These are phyloP conservation scores for Fusarium coicis DNA, from an alignment of 2,329 filamentous ascomycete species.

Conservation along the genomic window DNA sequence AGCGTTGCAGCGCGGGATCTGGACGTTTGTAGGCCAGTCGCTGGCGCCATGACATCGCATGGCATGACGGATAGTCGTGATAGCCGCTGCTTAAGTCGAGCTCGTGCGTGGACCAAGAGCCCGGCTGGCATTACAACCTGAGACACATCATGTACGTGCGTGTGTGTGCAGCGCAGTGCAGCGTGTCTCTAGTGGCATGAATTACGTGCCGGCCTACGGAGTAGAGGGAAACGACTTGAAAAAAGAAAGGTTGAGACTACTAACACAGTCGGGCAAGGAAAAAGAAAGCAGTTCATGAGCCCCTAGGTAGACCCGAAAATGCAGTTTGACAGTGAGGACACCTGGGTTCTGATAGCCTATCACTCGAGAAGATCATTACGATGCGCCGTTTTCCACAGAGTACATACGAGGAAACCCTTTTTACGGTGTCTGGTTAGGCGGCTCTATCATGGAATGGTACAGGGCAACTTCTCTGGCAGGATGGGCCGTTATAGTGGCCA, in stretches of 20 bases:
- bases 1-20: conserved; percentile 30
- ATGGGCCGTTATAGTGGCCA: not conserved
- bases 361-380: not conserved
- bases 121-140: conserved; percentile 19
- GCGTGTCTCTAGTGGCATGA: conserved; percentile 5
- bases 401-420: too few species aligned
- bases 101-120: conserved; percentile 6
- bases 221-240: conserved; percentile 5
- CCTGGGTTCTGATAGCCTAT: not conserved
- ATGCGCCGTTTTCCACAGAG: not conserved
- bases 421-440: not conserved
- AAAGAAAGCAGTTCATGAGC: conserved; percentile 22
- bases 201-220: conserved; percentile 12
- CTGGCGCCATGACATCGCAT: not conserved
- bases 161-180: not conserved
- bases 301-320: not conserved
- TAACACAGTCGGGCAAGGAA: conserved; percentile 14
- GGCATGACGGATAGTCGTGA: not conserved
- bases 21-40: conserved; percentile 7
- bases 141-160: conserved; percentile 21
- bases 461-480: not conserved
- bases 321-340: not conserved
- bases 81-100: not conserved
- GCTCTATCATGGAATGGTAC: not conserved
- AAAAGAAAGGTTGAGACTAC: conserved; percentile 19